A percentile compares a stretch with the other conserved stretches of the same genome.
Conservation (phyloP, 176 grass and related monocot genomes). For the Canna indica region DNA sequence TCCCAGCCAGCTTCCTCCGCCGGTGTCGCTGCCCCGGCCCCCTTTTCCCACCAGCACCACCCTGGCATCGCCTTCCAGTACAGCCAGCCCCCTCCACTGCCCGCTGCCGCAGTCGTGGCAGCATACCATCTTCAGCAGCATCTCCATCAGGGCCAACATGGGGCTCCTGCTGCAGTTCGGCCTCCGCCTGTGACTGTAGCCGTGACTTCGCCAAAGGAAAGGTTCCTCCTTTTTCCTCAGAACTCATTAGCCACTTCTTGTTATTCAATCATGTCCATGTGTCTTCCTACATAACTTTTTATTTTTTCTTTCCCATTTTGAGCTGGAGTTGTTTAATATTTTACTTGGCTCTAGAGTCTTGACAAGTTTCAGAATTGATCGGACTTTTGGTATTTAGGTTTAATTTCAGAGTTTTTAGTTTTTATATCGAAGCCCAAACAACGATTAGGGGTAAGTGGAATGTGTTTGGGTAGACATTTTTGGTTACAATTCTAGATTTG, state of each 20-base stretch:
- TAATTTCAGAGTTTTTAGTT: not conserved
- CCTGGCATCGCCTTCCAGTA: constrained; percentile 33
- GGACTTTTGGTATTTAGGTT: not conserved
- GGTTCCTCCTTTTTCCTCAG: constrained; percentile 26
- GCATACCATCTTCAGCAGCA: constrained; percentile 41
- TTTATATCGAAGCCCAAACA: not conserved
- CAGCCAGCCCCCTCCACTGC: constrained; percentile 24
- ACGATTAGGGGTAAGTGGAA: not conserved
- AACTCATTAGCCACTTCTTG: not conserved
- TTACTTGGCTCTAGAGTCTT: not conserved
- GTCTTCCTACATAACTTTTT: not conserved
- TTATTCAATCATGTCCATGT: not conserved
- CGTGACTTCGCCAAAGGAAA: constrained; percentile 24
- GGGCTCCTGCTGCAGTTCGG: constrained; percentile 7
- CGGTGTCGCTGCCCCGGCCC: constrained; percentile 9
- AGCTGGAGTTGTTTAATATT: not conserved
- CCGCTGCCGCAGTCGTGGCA: constrained; percentile 26
- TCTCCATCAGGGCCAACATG: constrained; percentile 33
- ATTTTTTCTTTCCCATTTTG: constrained; percentile 3
- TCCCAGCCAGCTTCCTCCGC: constrained; percentile 9
- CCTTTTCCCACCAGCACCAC: constrained; percentile 15
- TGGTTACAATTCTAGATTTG: not conserved
- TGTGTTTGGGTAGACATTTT: not conserved
- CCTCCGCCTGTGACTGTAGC: constrained; percentile 15
- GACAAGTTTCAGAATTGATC: not conserved